Evolutionary conservation across 306 rosid genomes (phyloP).

Genomic region (Pyrus betulifolia): DNA sequence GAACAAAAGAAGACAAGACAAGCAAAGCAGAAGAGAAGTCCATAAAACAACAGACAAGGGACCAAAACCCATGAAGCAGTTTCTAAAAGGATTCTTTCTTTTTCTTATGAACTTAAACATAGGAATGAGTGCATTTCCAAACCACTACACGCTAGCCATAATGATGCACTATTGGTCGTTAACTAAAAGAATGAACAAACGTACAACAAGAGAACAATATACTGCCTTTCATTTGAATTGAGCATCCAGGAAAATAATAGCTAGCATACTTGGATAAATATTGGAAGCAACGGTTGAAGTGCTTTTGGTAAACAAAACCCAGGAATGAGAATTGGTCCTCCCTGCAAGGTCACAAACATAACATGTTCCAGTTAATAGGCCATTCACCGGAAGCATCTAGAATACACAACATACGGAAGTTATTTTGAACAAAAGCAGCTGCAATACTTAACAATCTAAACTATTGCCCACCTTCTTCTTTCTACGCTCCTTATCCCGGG

Average conservation of each 20-base stretch:
- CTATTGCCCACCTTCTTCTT: slow-evolving; percentile 69
- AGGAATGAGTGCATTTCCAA: neutral
- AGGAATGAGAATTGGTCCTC: slow-evolving; percentile 85
- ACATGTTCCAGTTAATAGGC: neutral
- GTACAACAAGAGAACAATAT: neutral
- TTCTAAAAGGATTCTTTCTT: neutral
- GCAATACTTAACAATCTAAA: neutral
- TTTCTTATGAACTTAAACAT: neutral
- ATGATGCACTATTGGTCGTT: neutral
- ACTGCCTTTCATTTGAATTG: neutral
- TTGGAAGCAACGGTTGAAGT: slow-evolving; percentile 89
- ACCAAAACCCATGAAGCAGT: neutral
- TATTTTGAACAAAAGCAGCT: neutral
- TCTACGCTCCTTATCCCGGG: slow-evolving; percentile 92
- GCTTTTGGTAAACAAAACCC: slow-evolving; percentile 95
- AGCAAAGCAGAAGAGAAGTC: neutral
- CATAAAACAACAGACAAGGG: neutral
- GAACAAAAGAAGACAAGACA: neutral
- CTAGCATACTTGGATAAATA: slow-evolving; percentile 75
- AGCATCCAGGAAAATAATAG: slow-evolving; percentile 1
- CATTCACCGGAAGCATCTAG: neutral
- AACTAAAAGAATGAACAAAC: neutral
- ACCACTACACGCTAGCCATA: neutral
- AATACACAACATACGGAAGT: neutral
- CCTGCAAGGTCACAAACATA: slow-evolving; percentile 47